Percentiles rank a stretch among this genome's conserved stretches.
Conservation (phyloP, 352 stramenopile genomes). For the Phytophthora pseudosyringae region DNA sequence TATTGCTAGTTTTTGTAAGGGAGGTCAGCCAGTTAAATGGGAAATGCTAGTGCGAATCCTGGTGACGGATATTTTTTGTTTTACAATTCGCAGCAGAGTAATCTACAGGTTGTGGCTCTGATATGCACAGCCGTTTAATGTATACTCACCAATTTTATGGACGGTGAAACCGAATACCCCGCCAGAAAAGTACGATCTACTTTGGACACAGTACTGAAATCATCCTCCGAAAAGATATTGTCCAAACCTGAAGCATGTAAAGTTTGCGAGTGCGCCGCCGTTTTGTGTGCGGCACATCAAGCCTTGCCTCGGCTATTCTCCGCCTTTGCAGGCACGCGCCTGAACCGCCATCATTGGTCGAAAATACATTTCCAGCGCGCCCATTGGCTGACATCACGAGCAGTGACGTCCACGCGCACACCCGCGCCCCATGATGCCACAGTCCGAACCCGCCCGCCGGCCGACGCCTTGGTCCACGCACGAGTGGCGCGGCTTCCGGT, state of each 20-base stretch:
- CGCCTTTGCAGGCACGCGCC: conserved; percentile 32
- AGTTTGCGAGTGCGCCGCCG: background rate
- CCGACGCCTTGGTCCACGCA: conserved; percentile 11
- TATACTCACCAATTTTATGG: conserved; percentile 5
- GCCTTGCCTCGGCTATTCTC: conserved; percentile 27
- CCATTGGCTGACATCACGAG: conserved; percentile 27
- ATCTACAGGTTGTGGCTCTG: conserved; percentile 3
- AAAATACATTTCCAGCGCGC: background rate
- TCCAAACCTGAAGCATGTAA: background rate
- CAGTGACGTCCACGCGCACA: conserved; percentile 15
- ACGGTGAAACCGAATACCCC: background rate
- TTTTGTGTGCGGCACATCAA: conserved; percentile 15
- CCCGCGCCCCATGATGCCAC: conserved; percentile 27
- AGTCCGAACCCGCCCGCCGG: conserved; percentile 24
- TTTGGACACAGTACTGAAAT: too few relatives aligned
- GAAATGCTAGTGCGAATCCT: too few relatives aligned
- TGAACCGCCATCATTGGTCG: background rate
- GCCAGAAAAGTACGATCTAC: background rate
- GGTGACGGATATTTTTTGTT: background rate
- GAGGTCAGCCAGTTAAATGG: too few relatives aligned
- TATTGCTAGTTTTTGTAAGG: too few relatives aligned
- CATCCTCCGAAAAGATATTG: background rate
- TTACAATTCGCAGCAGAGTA: conserved; percentile 7
- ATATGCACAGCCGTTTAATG: conserved; percentile 2
- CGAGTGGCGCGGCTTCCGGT: conserved; percentile 20